These are phyloP conservation scores for Sistotremastrum suecicum DNA, from an alignment of 768 basidiomycete species.

Conservation along the genomic window DNA sequence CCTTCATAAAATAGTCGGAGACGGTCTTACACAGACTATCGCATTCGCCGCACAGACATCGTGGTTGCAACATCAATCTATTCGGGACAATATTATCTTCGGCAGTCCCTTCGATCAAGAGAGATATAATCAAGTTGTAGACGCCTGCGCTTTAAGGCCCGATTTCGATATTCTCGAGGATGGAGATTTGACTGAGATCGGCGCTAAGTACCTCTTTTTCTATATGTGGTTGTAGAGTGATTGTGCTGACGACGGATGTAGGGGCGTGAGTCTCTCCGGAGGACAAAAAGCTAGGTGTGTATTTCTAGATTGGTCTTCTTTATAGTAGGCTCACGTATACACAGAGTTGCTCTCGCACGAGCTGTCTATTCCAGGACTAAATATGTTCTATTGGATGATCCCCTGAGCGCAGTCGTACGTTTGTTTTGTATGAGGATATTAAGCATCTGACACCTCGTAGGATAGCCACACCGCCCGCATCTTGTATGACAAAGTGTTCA, in stretches of 20 bases:
- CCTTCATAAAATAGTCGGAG: conserved; percentile 15
- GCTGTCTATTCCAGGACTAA: conserved; percentile 14
- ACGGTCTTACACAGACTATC: conserved; percentile 28
- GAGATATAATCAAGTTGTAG: conserved; percentile 24
- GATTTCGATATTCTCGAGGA: conserved; percentile 32
- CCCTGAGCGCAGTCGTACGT: conserved; percentile 15
- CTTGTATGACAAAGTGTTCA: conserved; percentile 8
- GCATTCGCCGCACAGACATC: conserved; percentile 65
- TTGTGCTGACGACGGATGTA: conserved; percentile 1
- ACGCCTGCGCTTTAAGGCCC: conserved; percentile 32
- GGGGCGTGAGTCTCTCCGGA: conserved; percentile 14
- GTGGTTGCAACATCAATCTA: conserved; percentile 58
- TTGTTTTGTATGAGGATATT: not conserved
- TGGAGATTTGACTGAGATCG: conserved; percentile 23
- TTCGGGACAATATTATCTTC: conserved; percentile 73
- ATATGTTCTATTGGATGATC: conserved; percentile 16
- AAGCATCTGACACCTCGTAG: not conserved
- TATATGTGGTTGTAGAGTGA: not conserved
- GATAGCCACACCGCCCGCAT: conserved; percentile 8
- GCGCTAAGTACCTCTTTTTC: conserved; percentile 6
- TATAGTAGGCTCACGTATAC: too few relatives aligned
- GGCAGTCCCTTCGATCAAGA: conserved; percentile 42
- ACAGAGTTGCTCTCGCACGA: conserved; percentile 12
- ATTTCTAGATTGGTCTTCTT: not conserved
- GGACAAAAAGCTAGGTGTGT: conserved; percentile 14